phyloP scores from a whole-genome alignment of 768 basidiomycete genomes.

The Strobilomyces confusus region DNA sequence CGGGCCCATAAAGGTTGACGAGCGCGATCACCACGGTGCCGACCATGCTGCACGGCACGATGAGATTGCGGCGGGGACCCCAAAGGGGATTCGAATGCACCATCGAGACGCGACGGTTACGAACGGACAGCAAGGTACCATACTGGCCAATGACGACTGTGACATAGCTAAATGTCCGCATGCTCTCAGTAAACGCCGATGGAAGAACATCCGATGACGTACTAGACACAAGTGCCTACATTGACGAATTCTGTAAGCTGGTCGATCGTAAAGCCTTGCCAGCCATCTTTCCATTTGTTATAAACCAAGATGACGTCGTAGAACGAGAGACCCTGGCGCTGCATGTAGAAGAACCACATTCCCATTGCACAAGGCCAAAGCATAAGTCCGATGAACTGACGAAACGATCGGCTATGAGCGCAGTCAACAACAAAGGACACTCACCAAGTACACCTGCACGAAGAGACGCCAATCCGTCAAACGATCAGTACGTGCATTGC shows the following conservation, averaged over 20 bases:
- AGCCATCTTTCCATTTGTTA: slow-evolving; percentile 39
- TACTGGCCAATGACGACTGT: slow-evolving; percentile 31
- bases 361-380: slow-evolving; percentile 42
- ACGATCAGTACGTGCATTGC: slow-evolving; percentile 45
- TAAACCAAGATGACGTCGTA: slow-evolving; percentile 36
- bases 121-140: too few species aligned
- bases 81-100: slow-evolving; percentile 28
- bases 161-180: slow-evolving; percentile 31
- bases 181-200: neutral
- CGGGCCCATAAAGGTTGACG: slow-evolving; percentile 35
- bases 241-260: slow-evolving; percentile 35
- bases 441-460: slow-evolving; percentile 44
- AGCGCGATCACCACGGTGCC: slow-evolving; percentile 30
- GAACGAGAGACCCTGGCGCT: slow-evolving; percentile 31
- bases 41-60: slow-evolving; percentile 32
- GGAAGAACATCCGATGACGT: slow-evolving; percentile 15
- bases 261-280: slow-evolving; percentile 27
- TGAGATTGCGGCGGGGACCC: slow-evolving; percentile 36
- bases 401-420: slow-evolving; percentile 1
- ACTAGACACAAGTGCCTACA: slow-evolving; percentile 43
- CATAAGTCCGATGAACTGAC: slow-evolving; percentile 41
- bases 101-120: slow-evolving; percentile 1
- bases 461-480: slow-evolving; percentile 48
- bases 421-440: slow-evolving; percentile 6
- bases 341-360: slow-evolving; percentile 40